Base-by-base conservation (phyloP, 2,329 filamentous ascomycete species). In the Colletotrichum lini region DNA sequence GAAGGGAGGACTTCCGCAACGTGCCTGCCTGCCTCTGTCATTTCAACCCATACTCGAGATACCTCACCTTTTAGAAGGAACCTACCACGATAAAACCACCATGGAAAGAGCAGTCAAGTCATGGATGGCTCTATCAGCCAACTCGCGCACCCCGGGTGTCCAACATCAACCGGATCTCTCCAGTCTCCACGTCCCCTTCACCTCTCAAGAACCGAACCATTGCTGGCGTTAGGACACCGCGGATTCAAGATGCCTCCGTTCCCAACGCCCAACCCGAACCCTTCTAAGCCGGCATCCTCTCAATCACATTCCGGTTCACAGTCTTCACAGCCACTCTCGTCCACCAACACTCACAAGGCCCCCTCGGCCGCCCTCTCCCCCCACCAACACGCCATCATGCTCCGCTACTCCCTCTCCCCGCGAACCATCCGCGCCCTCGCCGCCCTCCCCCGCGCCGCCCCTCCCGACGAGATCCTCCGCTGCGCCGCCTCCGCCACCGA, bases 401-500 rank as follows among this genome's bases (percentile, higher is more conserved):
- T 73, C 23, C 69, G 70, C 30, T 64, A 74, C 16, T 30, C 47
- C 12, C 63, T 74, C 30, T 73, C 73, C 10, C 44, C 60, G 10
- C 50, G 63, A 16, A 74, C 73, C 16, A 53, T 73, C 38, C 45
- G 44, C 30, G 57, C 65, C 40, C 72, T 76, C 47, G 42, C 58
- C 7, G 23, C 54, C n/a, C 72, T 76, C 16, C 64, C 73, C 1
- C 59, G 54, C 5, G 50, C 56, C 30, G 57, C 76, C 7, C 42
- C 71, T 0, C 65, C 73, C 38, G 76, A 77, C 4, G 73, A 78
- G 7, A 75, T 85, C 21, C 79, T 85, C 53, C 77, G 81, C 30
- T 79, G 74, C n/a, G 81, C 81, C 8, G 83, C 82, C 58, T 76
- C 76, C 15, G 82, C 82, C 38, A 78, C 77, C 26, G 82, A 85